These are phyloP conservation scores for Coemansia sp. DNA, from an alignment of 192 early-diverging fungal genomes.

Conservation along the genomic window DNA sequence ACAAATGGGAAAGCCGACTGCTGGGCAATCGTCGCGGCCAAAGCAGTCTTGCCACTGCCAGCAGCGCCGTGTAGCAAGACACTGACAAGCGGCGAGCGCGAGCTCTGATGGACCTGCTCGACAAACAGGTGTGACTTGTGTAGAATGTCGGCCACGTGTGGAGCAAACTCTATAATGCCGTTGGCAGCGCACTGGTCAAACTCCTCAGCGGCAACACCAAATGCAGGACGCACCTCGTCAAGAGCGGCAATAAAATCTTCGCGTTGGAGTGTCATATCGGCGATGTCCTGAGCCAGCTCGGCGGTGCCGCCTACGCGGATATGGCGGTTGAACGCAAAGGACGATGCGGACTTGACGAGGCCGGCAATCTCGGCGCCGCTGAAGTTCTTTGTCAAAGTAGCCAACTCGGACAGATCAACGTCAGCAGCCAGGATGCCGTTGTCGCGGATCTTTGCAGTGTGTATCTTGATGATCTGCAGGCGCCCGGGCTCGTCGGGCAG, in stretches of 20 bases:
- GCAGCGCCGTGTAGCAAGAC: conserved; percentile 84
- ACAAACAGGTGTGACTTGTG: conserved; percentile 62
- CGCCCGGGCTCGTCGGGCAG: conserved; percentile 91
- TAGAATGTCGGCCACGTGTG: conserved; percentile 61
- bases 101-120: conserved; percentile 74
- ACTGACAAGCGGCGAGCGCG: conserved; percentile 86
- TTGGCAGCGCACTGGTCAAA: conserved; percentile 81
- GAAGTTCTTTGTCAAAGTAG: conserved; percentile 90
- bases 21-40: conserved; percentile 94
- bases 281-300: conserved; percentile 77
- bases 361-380: conserved; percentile 96
- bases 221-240: conserved; percentile 90
- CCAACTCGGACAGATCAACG: conserved; percentile 83
- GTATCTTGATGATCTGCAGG: conserved; percentile 93
- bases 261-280: conserved; percentile 81
- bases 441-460: conserved; percentile 79
- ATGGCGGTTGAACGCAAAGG: conserved; percentile 95
- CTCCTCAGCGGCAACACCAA: conserved; percentile 91
- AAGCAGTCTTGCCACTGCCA: conserved; percentile 89
- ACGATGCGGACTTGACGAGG: conserved; percentile 86
- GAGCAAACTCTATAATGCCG: conserved; percentile 78
- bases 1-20: conserved; percentile 92
- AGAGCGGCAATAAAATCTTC: conserved; percentile 87
- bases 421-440: conserved; percentile 77
- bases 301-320: conserved; percentile 89